Base-by-base conservation (phyloP, 1,139 yeast species). In the Diutina ranongensis region DNA sequence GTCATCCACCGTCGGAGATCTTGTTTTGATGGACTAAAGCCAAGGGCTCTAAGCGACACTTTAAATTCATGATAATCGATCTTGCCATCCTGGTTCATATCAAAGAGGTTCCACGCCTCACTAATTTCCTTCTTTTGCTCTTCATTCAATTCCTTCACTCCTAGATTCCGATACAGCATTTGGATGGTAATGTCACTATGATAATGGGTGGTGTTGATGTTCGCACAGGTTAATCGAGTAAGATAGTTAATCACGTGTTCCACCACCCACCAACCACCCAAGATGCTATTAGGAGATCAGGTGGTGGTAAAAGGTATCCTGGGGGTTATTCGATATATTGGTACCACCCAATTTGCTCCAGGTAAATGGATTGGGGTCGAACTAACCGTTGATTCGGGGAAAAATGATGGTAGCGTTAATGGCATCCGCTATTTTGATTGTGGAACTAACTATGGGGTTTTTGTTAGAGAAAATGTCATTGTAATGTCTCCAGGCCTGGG, bases 41-140 rank as follows among this genome's bases (percentile, higher is more conserved):
- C 98, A 44, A 94, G 69, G 0, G 98, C 98, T 51, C 95, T 67
- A 68, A 92, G 80, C 0, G 98, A 97, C 16, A 89, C 86, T 60
- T 86, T 87, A 52, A 86, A 68, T 57, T 92, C 98, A 57, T 92
- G 98, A 59, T 84, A 92, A 58, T 92, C 97, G 50, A 94, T 70
- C 51, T 74, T 76, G 13, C 96, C 95, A 60, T 92, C 98, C 48
- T 80, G 81, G 60, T 92, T 87, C 81, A 87, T 83, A 57, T 92
- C 98, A 61, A 94, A 94, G 40, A 92, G 70, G 45, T 84, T 78
- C 60, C 94, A 94, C 53, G 97, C 98, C 59, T 92, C 97, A 51
- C 89, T 71, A 53, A 92, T 88, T 59, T 92, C 97, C 56, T 84
- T 94, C 54, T 83, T 82, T 60, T 92, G 97, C 56, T 89, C 97